Base-by-base conservation (phyloP, 2,329 filamentous ascomycete species). In the Phoma sp. region DNA sequence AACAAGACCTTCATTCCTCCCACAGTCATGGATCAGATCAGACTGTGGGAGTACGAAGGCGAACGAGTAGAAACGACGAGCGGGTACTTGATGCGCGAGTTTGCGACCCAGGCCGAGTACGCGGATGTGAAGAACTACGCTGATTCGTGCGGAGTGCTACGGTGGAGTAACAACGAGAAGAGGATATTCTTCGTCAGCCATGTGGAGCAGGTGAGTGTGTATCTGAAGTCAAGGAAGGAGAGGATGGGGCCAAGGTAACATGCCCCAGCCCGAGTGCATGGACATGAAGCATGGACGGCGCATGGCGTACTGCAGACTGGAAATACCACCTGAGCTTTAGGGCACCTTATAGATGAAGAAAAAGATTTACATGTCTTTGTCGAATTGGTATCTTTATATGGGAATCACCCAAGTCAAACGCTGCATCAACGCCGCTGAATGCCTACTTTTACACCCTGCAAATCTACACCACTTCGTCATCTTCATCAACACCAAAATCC, bases 41-140 rank as follows among this genome's bases (percentile, higher is more conserved):
- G 93, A 2, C 85, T 99, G 17, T 99, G 95, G 95, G 93, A 99
- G 79, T 87, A 98, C 46, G 95, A 99, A 76, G 92, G 93, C 60
- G 95, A 99, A 78, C 85, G 95, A 43, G 96, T 99, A 85, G 90
- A 90, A 73, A 87, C 90, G 1, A 92, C 87, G 5, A 80, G 83
- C 1, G 95, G 95, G 0, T 98, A 92, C 73, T 74, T 98, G 23
- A 96, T 99, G 80, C 89, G 89, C 68, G 93, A 98, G 59, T 96
- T 98, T 69, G 85, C 87, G 36, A 87, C 82, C 26, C 78, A 82
- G 45, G 83, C 83, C 50, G 90, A 93, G 71, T 95, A 91, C 70
- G 80, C 84, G 42, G 87, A 84, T 37, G 84, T 91, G 10, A 83
- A 86, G 4, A 84, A 85, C 33, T 87, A 97, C 75, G 93, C 95